phyloP scores from a whole-genome alignment of 768 basidiomycete genomes.

The Hericium erinaceus region DNA sequence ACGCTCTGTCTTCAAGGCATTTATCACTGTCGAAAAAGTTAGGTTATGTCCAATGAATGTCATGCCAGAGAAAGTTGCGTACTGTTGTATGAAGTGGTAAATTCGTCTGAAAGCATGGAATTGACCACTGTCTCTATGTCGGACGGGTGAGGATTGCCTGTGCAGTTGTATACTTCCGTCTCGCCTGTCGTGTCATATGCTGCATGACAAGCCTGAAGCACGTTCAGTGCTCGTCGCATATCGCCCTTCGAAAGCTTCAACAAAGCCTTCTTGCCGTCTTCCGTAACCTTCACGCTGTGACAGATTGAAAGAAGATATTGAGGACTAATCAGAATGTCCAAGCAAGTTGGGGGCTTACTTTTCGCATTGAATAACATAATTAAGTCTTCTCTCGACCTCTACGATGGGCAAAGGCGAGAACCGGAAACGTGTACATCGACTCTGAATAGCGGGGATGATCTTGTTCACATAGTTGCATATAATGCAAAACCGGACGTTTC shows the following conservation, averaged over 20 bases:
- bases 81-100: slow-evolving; percentile 86
- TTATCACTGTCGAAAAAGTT: slow-evolving; percentile 55
- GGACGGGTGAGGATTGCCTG: slow-evolving; percentile 90
- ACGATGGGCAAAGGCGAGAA: slow-evolving; percentile 85
- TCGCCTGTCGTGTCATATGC: slow-evolving; percentile 88
- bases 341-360: slow-evolving; percentile 38
- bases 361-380: slow-evolving; percentile 75
- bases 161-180: slow-evolving; percentile 91
- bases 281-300: slow-evolving; percentile 71
- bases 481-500: slow-evolving; percentile 98
- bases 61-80: slow-evolving; percentile 13
- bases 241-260: slow-evolving; percentile 94
- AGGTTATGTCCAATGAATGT: neutral
- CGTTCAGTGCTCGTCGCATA: slow-evolving; percentile 94
- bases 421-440: slow-evolving; percentile 94
- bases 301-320: slow-evolving; percentile 1
- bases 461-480: slow-evolving; percentile 99
- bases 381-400: slow-evolving; percentile 80
- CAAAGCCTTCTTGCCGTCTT: slow-evolving; percentile 81
- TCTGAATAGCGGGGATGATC: slow-evolving; percentile 96
- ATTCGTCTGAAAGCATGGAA: slow-evolving; percentile 94
- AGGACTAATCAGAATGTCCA: neutral
- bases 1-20: slow-evolving; percentile 78
- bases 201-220: slow-evolving; percentile 96
- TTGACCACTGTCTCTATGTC: slow-evolving; percentile 92